These are phyloP conservation scores for Metschnikowia hibisci DNA, from an alignment of 805 yeast species.

Conservation along the genomic window DNA sequence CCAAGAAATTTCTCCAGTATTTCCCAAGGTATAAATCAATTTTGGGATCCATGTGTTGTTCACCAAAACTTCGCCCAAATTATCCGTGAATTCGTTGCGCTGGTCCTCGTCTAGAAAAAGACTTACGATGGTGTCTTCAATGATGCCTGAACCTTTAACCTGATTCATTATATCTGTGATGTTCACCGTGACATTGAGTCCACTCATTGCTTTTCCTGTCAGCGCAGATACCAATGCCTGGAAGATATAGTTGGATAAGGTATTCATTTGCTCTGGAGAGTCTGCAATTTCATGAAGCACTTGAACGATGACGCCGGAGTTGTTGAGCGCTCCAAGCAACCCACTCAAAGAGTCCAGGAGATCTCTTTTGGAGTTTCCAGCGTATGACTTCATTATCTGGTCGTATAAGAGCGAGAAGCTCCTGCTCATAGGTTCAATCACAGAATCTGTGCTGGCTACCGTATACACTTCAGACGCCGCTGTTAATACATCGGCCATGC, in stretches of 20 bases:
- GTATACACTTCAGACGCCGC: conserved; percentile 4
- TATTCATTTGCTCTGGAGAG: conserved; percentile 27
- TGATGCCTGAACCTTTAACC: conserved; percentile 26
- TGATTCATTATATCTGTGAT: conserved; percentile 19
- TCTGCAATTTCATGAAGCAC: conserved; percentile 30
- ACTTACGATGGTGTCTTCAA: conserved; percentile 22
- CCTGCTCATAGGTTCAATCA: conserved; percentile 12
- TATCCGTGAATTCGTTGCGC: conserved; percentile 22
- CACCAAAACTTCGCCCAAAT: conserved; percentile 25
- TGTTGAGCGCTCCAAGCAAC: conserved; percentile 20
- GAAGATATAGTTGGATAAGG: conserved; percentile 22
- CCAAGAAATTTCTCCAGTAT: conserved; percentile 28
- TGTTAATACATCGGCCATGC: conserved; percentile 6
- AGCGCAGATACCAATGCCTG: conserved; percentile 13
- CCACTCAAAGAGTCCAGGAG: conserved; percentile 8
- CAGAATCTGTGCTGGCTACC: not conserved
- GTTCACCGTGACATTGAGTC: conserved; percentile 23
- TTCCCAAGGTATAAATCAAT: conserved; percentile 31
- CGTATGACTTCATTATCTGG: conserved; percentile 1
- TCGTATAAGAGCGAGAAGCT: conserved; percentile 9
- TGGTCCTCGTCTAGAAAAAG: conserved; percentile 30
- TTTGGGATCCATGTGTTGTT: conserved; percentile 29
- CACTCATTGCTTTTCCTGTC: conserved; percentile 11
- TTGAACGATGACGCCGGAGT: conserved; percentile 23
- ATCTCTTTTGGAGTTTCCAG: conserved; percentile 9